Evolutionary conservation across 352 stramenopile genomes (phyloP), one percentile per base, ranked within the genome.

Genomic region (Globisporangium nagaii): DNA sequence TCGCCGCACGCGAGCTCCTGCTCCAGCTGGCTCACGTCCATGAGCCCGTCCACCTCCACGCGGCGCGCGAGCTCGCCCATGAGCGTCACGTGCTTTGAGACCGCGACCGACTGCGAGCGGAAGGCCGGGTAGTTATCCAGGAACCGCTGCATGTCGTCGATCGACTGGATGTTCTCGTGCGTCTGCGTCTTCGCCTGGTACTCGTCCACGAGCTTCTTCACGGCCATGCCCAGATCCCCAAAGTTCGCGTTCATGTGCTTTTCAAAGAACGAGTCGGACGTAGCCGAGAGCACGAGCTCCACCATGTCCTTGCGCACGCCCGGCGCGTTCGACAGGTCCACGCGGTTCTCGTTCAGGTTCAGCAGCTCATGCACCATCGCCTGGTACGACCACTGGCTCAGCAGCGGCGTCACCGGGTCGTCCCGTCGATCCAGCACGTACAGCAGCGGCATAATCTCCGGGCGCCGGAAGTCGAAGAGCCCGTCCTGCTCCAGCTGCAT

Each of bases 361-460:
- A 99, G 69, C 36, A 99, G 74, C 79, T 99, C 97, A 66, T 99
- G 97, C 6, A 99, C 96, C 97, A 99, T 99, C 22, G 97, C 96
- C 71, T 98, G 94, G 66, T 98, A 98, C 22, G 90, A 98, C 96
- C 96, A 99, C 71, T 99, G 96, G 42, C 79, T 96, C 48, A 99
- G 76, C 43, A 99, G 68, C 24, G 97, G 97, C 36, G 97, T 99
- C 34, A 99, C 95, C 4, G 97, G 96, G 84, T 99, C 97, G 63
- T 99, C 97, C 53, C 96, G 89, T 41, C 97, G 86, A 76, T 99
- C 97, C 44, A 99, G 72, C 28, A 99, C 88, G 41, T 99, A 92
- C 35, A 93, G 58, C 27, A 93, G 56, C n/a, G 84, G 84, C 45
- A 75, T 72, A 39, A 89, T 71, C 50, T 93, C 83, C 19, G 83